Base-by-base conservation (phyloP, 139 green algal species). In the Coelastrella sp. region DNA sequence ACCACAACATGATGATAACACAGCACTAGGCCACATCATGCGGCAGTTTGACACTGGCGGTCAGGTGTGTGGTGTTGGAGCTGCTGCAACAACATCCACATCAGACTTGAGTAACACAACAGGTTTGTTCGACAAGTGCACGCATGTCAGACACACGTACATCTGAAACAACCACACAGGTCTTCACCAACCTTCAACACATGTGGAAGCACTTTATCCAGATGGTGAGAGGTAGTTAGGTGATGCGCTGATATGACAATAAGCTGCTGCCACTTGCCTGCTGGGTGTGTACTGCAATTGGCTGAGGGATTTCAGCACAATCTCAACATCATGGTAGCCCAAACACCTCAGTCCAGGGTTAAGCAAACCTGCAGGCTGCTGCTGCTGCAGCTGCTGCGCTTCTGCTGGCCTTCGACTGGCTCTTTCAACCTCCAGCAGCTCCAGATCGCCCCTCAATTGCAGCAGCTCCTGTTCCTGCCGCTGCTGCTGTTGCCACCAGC, bases 361-460 rank as follows among this genome's bases (percentile, higher is more conserved):
- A 12, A n/a, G n/a, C 10, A 10, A 24, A 35, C 11, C n/a, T 59
- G 20, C 61, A 58, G 22, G 58, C 80, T 86, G 80, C 59, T 60
- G 81, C 82, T 78, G 61, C 24, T 63, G 78, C 78, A n/a, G 57
- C 35, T 25, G 35, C 57, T 19, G 20, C 20, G 22, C 61, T 61
- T 25, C 25, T 17, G 24, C 58, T 20, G 25, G 8, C 60, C 24
- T 6, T 78, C 15, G 24, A 78, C 15, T n/a, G 7, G 25, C 22
- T 7, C 6, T 19, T 35, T 35, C 57, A 15, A 60, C 66, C 84
- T 88, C 19, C 68, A 88, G 35, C 7, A 78, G 61, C 20, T 81
- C 68, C 49, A 88, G 20, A n/a, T 88, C 84, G 6, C 84, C 84
- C 19, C 84, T 49, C 84, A 88, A 72, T 66, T 88, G 84, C 68